Evolutionary conservation across 73 alveolate species (phyloP).

Genomic region (Uronychia binucleata): DNA sequence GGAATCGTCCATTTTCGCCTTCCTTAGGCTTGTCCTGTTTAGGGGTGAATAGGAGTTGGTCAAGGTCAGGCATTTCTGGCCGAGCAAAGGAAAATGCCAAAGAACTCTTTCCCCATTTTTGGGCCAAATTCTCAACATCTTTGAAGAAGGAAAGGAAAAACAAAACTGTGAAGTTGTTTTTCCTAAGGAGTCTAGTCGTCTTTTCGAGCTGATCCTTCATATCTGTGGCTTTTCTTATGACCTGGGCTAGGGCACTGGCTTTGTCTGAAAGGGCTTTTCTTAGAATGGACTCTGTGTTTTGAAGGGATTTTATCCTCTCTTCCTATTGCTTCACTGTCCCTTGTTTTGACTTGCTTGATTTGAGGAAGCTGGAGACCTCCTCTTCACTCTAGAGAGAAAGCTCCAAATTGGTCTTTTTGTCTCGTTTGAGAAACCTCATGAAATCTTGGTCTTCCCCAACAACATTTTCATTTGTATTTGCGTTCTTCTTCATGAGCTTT

Average conservation of each 20-base stretch:
- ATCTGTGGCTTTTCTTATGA: neutral
- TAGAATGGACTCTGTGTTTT: neutral
- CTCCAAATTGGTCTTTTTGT: neutral
- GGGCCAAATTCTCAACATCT: neutral
- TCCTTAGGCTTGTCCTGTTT: neutral
- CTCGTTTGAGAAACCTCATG: neutral
- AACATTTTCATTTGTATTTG: too few species aligned
- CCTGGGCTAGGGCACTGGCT: neutral
- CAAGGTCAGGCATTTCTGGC: neutral
- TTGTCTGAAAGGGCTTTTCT: neutral
- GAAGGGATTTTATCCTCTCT: neutral
- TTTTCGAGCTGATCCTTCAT: neutral
- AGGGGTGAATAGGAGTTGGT: neutral
- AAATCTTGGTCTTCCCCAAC: neutral
- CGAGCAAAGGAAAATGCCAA: neutral
- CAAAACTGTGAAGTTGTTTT: neutral
- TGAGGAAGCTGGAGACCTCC: neutral
- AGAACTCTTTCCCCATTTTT: neutral
- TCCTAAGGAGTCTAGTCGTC: neutral
- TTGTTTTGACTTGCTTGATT: neutral
- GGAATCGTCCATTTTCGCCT: too few species aligned
- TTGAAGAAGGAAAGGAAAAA: neutral
- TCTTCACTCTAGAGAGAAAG: neutral
- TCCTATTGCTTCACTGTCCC: neutral
- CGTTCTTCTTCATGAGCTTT: too few species aligned